phyloP scores from a whole-genome alignment of 179 eudicot species.

The Camellia oleifera region DNA sequence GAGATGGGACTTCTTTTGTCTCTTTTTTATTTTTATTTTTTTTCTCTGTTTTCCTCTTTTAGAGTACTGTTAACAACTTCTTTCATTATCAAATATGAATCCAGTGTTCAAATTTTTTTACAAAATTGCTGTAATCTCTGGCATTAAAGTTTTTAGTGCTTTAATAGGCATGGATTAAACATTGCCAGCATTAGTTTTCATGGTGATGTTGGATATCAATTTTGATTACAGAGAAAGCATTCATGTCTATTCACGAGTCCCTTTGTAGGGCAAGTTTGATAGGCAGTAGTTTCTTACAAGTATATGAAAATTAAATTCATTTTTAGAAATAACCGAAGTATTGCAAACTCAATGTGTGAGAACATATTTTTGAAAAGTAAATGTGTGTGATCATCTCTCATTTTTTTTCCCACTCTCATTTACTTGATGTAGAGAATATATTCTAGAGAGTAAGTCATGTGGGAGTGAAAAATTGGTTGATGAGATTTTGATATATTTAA shows the following conservation, averaged over 20 bases:
- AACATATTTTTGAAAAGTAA: not conserved
- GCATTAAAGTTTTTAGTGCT: not conserved
- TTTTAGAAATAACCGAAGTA: not conserved
- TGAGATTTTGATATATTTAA: not conserved
- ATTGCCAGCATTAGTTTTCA: not conserved
- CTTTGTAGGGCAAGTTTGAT: not conserved
- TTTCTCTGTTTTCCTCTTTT: not conserved
- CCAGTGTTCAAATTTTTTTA: not conserved
- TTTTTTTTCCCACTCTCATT: no score
- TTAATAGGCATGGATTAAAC: not conserved
- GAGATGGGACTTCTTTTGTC: not conserved
- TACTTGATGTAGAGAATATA: no score
- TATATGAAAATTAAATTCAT: not conserved
- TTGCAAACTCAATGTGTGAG: not conserved
- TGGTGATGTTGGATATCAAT: not conserved
- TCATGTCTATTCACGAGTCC: not conserved
- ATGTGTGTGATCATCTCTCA: no score
- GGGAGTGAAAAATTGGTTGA: not conserved
- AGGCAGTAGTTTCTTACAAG: slow-evolving; percentile 2
- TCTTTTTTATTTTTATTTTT: not conserved
- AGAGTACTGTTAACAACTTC: not conserved
- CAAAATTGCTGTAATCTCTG: not conserved
- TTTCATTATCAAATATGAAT: not conserved
- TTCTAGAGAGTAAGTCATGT: not conserved
- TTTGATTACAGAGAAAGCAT: not conserved